Evolutionary conservation across 768 basidiomycete species (phyloP).

Genomic region (Tephrocybe sp.): DNA sequence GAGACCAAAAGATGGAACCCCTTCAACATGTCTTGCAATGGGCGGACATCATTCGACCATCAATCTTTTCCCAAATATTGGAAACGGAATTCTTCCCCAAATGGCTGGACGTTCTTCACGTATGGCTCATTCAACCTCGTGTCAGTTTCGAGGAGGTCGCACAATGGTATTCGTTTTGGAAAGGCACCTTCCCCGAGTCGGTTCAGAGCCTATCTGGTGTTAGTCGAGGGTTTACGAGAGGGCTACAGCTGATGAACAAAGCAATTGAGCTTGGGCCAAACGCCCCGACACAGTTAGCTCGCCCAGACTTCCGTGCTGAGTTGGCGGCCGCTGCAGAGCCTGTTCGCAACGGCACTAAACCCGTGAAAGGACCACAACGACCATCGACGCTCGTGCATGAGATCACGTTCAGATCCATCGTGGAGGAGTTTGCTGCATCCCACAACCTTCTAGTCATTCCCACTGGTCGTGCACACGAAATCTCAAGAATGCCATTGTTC

Average conservation of each 20-base stretch:
- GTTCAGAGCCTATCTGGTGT: slow-evolving; percentile 67
- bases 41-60: slow-evolving; percentile 67
- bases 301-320: slow-evolving; percentile 64
- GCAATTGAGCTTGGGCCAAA: slow-evolving; percentile 85
- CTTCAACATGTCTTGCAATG: slow-evolving; percentile 76
- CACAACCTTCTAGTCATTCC: slow-evolving; percentile 91
- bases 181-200: slow-evolving; percentile 66
- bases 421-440: slow-evolving; percentile 83
- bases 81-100: slow-evolving; percentile 96
- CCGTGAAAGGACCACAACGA: slow-evolving; percentile 31
- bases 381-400: slow-evolving; percentile 63
- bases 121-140: slow-evolving; percentile 90
- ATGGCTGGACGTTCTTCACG: slow-evolving; percentile 88
- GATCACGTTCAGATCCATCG: slow-evolving; percentile 90
- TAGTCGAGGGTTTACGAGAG: slow-evolving; percentile 78
- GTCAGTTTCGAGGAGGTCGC: slow-evolving; percentile 92
- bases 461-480: slow-evolving; percentile 79
- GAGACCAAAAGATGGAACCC: slow-evolving; percentile 84
- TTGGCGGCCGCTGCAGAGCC: slow-evolving; percentile 30
- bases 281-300: slow-evolving; percentile 63
- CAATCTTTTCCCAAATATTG: slow-evolving; percentile 79
- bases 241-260: slow-evolving; percentile 91
- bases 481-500: slow-evolving; percentile 87
- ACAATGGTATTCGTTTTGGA: slow-evolving; percentile 93
- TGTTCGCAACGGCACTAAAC: slow-evolving; percentile 20